These are phyloP conservation scores for Clonostachys chloroleuca DNA, from an alignment of 2,329 filamentous ascomycete species.

Conservation along the genomic window DNA sequence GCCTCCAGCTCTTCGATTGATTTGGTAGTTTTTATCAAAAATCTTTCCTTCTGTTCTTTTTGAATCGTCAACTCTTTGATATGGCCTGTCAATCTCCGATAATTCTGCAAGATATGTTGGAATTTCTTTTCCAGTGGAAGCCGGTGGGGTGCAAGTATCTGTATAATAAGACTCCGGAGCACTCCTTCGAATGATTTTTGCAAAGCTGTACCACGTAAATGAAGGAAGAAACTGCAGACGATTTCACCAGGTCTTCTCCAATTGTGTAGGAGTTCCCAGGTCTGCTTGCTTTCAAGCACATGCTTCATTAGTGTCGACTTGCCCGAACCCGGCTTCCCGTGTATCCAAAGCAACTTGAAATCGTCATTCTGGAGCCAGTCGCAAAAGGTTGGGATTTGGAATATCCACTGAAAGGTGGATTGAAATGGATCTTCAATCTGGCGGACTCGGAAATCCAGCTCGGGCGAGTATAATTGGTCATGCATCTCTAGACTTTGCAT, in stretches of 20 bases:
- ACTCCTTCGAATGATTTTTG: slow-evolving; percentile 1
- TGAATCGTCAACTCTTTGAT: too few relatives aligned
- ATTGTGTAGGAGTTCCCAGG: neutral
- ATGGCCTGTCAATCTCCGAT: too few relatives aligned
- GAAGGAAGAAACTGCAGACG: neutral
- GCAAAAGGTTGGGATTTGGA: neutral
- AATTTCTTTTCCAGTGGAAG: too few relatives aligned
- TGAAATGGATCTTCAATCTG: neutral
- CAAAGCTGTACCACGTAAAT: neutral
- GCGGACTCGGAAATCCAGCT: neutral
- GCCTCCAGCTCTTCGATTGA: too few relatives aligned
- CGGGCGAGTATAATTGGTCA: too few relatives aligned
- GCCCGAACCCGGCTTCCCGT: slow-evolving; percentile 17
- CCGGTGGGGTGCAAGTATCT: neutral
- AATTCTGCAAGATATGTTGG: too few relatives aligned
- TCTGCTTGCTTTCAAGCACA: neutral
- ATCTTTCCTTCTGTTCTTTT: too few relatives aligned
- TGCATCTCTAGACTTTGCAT: too few relatives aligned
- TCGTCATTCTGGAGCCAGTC: neutral
- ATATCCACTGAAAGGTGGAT: neutral
- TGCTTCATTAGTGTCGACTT: slow-evolving; percentile 35
- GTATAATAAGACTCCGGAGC: neutral
- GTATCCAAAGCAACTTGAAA: slow-evolving; percentile 6
- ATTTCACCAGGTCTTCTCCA: neutral
- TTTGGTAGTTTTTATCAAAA: too few relatives aligned